Evolutionary conservation across 1,284 basidiomycete species (phyloP), one percentile per base, ranked within the genome.

Genomic region (Vanrija sp.): DNA sequence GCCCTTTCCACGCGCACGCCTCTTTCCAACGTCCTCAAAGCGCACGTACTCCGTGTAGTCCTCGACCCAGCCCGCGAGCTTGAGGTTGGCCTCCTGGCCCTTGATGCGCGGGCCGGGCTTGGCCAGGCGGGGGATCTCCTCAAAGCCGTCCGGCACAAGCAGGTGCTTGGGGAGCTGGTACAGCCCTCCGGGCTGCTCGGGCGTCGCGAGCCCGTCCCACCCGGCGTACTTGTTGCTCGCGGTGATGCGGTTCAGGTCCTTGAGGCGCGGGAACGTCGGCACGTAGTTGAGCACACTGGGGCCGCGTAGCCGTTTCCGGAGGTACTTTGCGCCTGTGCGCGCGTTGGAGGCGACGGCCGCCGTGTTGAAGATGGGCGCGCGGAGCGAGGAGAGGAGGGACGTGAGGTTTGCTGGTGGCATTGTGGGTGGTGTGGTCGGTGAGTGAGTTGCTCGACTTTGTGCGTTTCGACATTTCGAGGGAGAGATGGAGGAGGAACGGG

Each of bases 291-390:
- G 71, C 83, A 92, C 86, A 44, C 85, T 80, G 0, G 88, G 88
- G 0, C 89, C 89, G 2, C 84, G 82, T 35, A 93, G 81, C 7
- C 85, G 81, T 24, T 81, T 78, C 38, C 85, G 83, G 45, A 93
- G 82, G 77, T 92, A 88, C 75, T 93, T 93, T 19, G 87, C 84
- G 31, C 90, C 90, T 0, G 87, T 90, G 23, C 90, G 85, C 7
- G 82, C 70, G 41, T 83, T 83, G 5, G 80, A 81, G 0, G 89
- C 89, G 74, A 93, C 94, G 74, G 86, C 89, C 3, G 85, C 80
- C 6, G 89, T 92, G 70, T 89, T 83, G 71, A 94, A 94, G 51
- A 95, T 83, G 15, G 63, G 62, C 23, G 72, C 71, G 19, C 70
- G 73, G 27, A 75, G 56, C 35, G 61, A 54, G 5, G 66, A 62